Conservation (phyloP, 768 basidiomycete species). For the Suillus subalutaceus region DNA sequence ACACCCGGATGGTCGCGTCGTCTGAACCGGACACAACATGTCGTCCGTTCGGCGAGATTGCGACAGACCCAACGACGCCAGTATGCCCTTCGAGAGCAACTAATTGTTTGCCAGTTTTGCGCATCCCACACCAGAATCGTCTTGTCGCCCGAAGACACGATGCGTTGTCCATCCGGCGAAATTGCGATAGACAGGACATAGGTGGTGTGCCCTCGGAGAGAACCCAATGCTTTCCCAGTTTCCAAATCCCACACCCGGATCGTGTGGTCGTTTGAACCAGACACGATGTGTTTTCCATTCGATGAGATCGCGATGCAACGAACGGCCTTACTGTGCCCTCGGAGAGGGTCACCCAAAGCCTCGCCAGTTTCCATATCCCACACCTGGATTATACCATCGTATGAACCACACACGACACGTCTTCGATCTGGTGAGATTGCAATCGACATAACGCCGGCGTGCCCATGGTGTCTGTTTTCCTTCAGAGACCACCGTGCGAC, state of each 20-base stretch:
- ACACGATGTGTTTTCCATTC: constrained; percentile 25
- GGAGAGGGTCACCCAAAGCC: constrained; percentile 7
- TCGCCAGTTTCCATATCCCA: constrained; percentile 16
- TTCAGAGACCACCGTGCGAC: not conserved
- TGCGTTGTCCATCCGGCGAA: constrained; percentile 33
- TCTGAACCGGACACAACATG: constrained; percentile 5
- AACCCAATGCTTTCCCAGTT: constrained; percentile 22
- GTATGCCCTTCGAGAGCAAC: not conserved
- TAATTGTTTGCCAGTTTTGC: constrained; percentile 15
- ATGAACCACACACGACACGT: constrained; percentile 7
- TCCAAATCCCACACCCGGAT: constrained; percentile 31
- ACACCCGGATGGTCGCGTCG: constrained; percentile 1
- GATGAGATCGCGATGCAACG: constrained; percentile 14
- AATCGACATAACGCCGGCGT: not conserved
- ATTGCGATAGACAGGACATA: constrained; percentile 34
- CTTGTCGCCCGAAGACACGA: constrained; percentile 35
- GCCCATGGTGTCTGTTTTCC: not conserved
- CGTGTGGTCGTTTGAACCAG: constrained; percentile 31
- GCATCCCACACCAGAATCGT: constrained; percentile 35
- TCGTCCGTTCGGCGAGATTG: constrained; percentile 12
- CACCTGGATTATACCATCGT: constrained; percentile 13
- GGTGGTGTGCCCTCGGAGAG: constrained; percentile 28
- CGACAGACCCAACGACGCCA: not conserved
- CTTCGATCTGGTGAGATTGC: constrained; percentile 13
- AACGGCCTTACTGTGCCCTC: constrained; percentile 7